Conservation (phyloP, 768 basidiomycete genomes). For the Podaxis mareebaensis region DNA sequence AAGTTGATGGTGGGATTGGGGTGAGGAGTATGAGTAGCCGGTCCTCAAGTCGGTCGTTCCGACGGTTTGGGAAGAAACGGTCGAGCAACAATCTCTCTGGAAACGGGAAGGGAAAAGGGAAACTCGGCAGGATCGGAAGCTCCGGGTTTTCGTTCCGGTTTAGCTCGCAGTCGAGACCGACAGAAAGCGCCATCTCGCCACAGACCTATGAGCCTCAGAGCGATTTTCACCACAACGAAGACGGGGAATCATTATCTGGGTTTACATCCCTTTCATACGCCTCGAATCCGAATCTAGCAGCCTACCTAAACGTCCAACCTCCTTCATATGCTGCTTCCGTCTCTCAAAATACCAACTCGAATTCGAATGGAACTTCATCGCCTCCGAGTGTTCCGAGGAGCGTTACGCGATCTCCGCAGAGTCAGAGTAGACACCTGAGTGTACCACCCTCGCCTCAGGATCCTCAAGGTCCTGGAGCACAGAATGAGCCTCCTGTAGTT, state of each 20-base stretch:
- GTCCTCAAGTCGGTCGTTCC: slow-evolving; percentile 5
- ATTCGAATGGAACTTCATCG: slow-evolving; percentile 15
- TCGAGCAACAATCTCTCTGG: background rate
- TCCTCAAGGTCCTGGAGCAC: background rate
- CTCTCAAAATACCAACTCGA: slow-evolving; percentile 19
- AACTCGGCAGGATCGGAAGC: background rate
- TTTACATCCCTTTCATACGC: slow-evolving; percentile 25
- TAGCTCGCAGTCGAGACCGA: background rate
- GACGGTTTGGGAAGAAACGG: slow-evolving; percentile 2
- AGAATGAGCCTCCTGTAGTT: background rate
- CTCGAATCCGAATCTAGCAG: slow-evolving; percentile 22
- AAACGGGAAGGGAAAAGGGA: background rate
- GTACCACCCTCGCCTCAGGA: slow-evolving; percentile 4
- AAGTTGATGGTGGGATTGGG: background rate
- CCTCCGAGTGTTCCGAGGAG: slow-evolving; percentile 29
- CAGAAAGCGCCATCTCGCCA: background rate
- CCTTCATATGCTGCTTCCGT: slow-evolving; percentile 33
- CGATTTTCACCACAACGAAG: background rate
- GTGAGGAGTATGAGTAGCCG: slow-evolving; percentile 3
- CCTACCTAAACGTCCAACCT: slow-evolving; percentile 23
- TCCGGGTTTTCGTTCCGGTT: slow-evolving; percentile 6
- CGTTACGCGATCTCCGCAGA: slow-evolving; percentile 5
- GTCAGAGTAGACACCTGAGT: background rate
- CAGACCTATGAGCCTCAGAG: background rate
- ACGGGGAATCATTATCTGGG: slow-evolving; percentile 8